Evolutionary conservation across 2,329 filamentous ascomycete species (phyloP).

Genomic region (Epichloe glyceriae): DNA sequence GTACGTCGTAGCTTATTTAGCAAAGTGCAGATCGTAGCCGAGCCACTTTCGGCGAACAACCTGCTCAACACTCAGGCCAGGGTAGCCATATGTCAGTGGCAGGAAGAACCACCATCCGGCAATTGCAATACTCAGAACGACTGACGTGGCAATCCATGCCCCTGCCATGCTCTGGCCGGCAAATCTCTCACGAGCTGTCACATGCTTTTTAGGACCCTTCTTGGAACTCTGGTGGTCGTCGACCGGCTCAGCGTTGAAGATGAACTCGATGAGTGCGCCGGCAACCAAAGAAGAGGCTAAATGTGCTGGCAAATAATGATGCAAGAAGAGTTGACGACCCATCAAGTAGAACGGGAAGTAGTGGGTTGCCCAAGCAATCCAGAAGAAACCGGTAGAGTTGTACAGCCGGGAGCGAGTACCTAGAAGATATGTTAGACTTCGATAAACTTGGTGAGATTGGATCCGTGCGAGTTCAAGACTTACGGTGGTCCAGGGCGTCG

Average conservation of each 20-base stretch:
- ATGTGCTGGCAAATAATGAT: constrained; percentile 94
- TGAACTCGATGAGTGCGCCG: constrained; percentile 84
- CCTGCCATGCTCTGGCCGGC: constrained; percentile 63
- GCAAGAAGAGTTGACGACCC: constrained; percentile 94
- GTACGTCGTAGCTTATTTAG: constrained; percentile 52
- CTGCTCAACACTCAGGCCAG: constrained; percentile 66
- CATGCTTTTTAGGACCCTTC: constrained; percentile 39
- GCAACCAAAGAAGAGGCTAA: constrained; percentile 82
- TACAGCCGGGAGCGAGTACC: constrained; percentile 88
- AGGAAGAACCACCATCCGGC: constrained; percentile 88
- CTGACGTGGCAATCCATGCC: constrained; percentile 65
- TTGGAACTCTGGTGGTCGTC: constrained; percentile 31
- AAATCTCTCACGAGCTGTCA: constrained; percentile 72
- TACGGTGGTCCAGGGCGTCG: constrained; percentile 85
- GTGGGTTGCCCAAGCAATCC: constrained; percentile 93
- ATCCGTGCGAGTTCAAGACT: constrained; percentile 30
- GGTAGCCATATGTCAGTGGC: constrained; percentile 89
- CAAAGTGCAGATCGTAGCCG: constrained; percentile 95
- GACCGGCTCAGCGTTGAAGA: constrained; percentile 76
- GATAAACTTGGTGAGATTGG: neutral
- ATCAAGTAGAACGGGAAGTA: constrained; percentile 97
- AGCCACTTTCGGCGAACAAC: constrained; percentile 87
- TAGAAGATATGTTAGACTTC: constrained; percentile 25
- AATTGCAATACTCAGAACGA: constrained; percentile 54
- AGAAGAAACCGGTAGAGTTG: constrained; percentile 98